Evolutionary conservation across 148 eudicot genomes (phyloP).

Genomic region (Vaccinium myrtillus): DNA sequence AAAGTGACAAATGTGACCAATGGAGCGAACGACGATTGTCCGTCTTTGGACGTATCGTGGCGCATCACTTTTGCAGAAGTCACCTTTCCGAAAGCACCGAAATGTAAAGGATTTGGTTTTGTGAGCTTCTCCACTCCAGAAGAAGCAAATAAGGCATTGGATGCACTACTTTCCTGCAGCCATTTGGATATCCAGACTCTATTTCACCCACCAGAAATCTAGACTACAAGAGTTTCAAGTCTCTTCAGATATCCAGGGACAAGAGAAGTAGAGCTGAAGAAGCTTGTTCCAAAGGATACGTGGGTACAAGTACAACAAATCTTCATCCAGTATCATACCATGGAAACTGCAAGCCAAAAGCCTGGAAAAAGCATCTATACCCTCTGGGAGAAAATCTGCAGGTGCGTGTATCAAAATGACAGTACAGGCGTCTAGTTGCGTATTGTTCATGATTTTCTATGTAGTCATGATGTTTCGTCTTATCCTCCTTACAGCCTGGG

Average conservation of each 20-base stretch:
- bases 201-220: background rate
- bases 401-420: slow-evolving; percentile 8
- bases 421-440: background rate
- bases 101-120: slow-evolving; percentile 47
- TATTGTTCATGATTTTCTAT: background rate
- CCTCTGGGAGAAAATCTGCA: slow-evolving; percentile 9
- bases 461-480: background rate
- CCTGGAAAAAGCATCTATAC: background rate
- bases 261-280: slow-evolving; percentile 7
- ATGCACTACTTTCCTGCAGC: slow-evolving; percentile 13
- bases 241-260: slow-evolving; percentile 1
- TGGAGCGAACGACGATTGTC: no score
- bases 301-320: background rate
- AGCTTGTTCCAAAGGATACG: background rate
- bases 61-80: no score
- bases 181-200: slow-evolving; percentile 3
- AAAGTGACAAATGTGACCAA: no score
- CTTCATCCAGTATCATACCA: background rate
- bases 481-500: slow-evolving; percentile 10
- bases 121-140: slow-evolving; percentile 42
- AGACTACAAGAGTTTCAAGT: background rate
- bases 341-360: slow-evolving; percentile 1
- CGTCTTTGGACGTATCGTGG: no score
- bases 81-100: no score
- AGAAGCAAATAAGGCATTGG: slow-evolving; percentile 40